phyloP scores from a whole-genome alignment of 2,329 filamentous ascomycete species.

The Aspergillus sp. region DNA sequence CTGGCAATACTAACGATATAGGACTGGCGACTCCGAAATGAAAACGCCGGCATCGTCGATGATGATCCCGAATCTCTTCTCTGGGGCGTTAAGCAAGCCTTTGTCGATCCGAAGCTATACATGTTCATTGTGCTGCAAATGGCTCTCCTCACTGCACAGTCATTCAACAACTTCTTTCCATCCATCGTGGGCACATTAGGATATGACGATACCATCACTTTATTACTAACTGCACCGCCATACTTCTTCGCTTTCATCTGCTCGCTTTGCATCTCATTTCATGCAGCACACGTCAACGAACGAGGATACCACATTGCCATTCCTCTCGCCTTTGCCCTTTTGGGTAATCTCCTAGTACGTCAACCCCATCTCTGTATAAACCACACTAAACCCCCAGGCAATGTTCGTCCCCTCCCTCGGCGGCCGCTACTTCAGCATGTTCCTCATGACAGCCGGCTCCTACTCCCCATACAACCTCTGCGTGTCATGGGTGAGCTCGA shows the following conservation, averaged over 20 bases:
- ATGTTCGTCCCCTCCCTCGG: slow-evolving; percentile 9
- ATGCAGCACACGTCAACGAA: slow-evolving; percentile 16
- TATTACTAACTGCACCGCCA: slow-evolving; percentile 39
- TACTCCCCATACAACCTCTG: slow-evolving; percentile 12
- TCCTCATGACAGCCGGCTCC: slow-evolving; percentile 10
- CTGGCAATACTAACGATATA: not conserved
- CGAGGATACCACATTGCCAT: slow-evolving; percentile 17
- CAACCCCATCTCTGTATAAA: not conserved
- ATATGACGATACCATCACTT: slow-evolving; percentile 42
- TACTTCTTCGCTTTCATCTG: slow-evolving; percentile 9
- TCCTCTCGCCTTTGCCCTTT: slow-evolving; percentile 12
- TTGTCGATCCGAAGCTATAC: slow-evolving; percentile 31
- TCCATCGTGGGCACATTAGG: slow-evolving; percentile 43
- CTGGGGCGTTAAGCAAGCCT: slow-evolving; percentile 30
- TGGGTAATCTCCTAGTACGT: slow-evolving; percentile 8
- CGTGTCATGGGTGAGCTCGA: slow-evolving; percentile 14
- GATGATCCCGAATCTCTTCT: slow-evolving; percentile 29
- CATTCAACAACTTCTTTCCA: slow-evolving; percentile 43
- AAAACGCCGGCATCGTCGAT: slow-evolving; percentile 19
- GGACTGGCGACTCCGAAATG: slow-evolving; percentile 19
- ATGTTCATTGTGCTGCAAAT: slow-evolving; percentile 43
- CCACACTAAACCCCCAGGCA: slow-evolving; percentile 1
- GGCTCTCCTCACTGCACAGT: slow-evolving; percentile 40
- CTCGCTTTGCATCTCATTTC: slow-evolving; percentile 14
- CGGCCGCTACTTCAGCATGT: slow-evolving; percentile 11